Evolutionary conservation across 2,329 filamentous ascomycete genomes (phyloP).

Genomic region (Anthostomella pinea): DNA sequence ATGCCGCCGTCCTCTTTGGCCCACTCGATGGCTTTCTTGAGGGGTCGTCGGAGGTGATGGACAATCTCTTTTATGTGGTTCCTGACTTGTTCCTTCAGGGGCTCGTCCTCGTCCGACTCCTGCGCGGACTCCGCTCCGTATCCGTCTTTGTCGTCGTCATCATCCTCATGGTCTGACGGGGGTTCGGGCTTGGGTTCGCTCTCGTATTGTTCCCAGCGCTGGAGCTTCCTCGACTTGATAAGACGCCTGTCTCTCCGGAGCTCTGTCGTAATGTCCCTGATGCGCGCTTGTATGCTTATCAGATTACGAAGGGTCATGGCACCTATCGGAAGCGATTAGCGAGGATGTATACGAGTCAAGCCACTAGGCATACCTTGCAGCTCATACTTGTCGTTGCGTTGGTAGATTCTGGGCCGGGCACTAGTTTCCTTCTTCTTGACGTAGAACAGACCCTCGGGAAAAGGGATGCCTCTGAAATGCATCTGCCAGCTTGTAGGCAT

Average conservation of each 20-base stretch:
- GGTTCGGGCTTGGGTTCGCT: no score
- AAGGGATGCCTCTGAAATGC: slow-evolving; percentile 30
- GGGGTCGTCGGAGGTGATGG: no score
- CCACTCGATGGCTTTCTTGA: slow-evolving; percentile 26
- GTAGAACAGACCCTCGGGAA: slow-evolving; percentile 31
- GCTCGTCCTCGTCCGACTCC: no score
- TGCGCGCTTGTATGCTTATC: slow-evolving; percentile 24
- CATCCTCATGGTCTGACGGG: no score
- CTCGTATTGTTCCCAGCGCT: no score
- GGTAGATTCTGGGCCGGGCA: slow-evolving; percentile 30
- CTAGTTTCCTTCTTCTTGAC: slow-evolving; percentile 20
- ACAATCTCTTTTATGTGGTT: no score
- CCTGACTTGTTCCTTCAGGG: no score
- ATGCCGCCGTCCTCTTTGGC: slow-evolving; percentile 25
- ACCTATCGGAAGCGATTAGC: slow-evolving; percentile 17
- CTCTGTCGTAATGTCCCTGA: slow-evolving; percentile 25
- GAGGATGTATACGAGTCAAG: not conserved
- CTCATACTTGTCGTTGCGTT: slow-evolving; percentile 24
- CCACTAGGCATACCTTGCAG: slow-evolving; percentile 26
- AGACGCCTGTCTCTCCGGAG: slow-evolving; percentile 19
- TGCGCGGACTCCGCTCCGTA: no score
- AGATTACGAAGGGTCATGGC: slow-evolving; percentile 24
- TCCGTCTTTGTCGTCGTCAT: no score
- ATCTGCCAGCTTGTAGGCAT: slow-evolving; percentile 32
- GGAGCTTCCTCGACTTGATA: no score